phyloP scores from a whole-genome alignment of 768 basidiomycete species.

The Podaxis sp. region DNA sequence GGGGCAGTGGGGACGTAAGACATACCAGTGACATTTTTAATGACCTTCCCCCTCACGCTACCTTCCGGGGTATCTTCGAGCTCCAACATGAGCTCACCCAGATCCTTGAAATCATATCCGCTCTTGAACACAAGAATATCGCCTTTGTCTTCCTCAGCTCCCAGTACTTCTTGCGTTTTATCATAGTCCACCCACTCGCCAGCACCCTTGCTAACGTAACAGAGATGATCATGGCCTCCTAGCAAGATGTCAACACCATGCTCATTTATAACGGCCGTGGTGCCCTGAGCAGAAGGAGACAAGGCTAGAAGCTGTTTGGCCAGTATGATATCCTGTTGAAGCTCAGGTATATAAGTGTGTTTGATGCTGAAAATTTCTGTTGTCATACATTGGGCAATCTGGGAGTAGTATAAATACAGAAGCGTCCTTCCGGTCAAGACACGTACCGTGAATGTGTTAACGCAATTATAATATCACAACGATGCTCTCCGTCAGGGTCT shows the following conservation, averaged over 20 bases:
- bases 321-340: conserved; percentile 57
- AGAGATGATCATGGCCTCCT: conserved; percentile 88
- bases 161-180: conserved; percentile 44
- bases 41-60: conserved; percentile 60
- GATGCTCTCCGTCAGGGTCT: conserved; percentile 61
- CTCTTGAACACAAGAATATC: conserved; percentile 77
- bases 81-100: conserved; percentile 70
- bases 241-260: conserved; percentile 84
- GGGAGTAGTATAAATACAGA: conserved; percentile 5
- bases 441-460: conserved; percentile 76
- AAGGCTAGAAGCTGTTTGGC: conserved; percentile 63
- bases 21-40: conserved; percentile 58
- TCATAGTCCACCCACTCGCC: conserved; percentile 66
- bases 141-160: conserved; percentile 68
- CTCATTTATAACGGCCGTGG: conserved; percentile 34
- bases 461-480: conserved; percentile 80
- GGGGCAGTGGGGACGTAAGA: neutral
- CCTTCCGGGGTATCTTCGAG: conserved; percentile 55
- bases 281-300: conserved; percentile 49
- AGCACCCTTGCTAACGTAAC: conserved; percentile 66
- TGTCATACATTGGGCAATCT: conserved; percentile 46
- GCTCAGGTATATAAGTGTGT: neutral
- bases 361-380: neutral
- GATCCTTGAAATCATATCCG: conserved; percentile 85
- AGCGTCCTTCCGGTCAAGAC: neutral